Evolutionary conservation across 2,329 filamentous ascomycete genomes (phyloP), one percentile per base, ranked within the genome.

Genomic region (Hypoxylon sp.): DNA sequence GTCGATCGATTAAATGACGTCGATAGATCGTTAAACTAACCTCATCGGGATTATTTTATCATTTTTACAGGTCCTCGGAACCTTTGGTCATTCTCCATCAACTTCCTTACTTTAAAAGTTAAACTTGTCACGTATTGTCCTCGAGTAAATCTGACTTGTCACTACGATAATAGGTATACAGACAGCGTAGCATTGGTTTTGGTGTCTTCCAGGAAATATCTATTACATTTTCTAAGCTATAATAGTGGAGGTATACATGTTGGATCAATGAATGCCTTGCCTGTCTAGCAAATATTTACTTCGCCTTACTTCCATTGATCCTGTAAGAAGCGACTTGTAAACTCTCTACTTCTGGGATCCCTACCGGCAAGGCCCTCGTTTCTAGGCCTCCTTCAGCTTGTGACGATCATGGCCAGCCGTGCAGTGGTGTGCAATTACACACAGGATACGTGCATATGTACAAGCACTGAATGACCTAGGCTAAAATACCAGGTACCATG

Each of bases 401-500:
- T 56, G 23, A 21, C 34, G 28, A 58, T 50, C 52, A 51, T 38
- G 28, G 38, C 49, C 49, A 63, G 50, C 49, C 43, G 43, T 19
- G 41, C 7, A 28, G n/a, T 64, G n/a, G 28, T 52, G 23, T 46
- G 50, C 41, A 46, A 61, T 49, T 46, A 36, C 49, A 28, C 51
- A 57, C 17, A 63, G 52, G 25, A 51, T 63, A 60, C 45, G 34
- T 63, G 53, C 55, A 60, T 63, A 66, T 63, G 45, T 55, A 52
- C 45, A 45, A 32, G 28, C 28, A 30, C 28, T 9, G 43, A 55
- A 28, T n/a, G 14, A 3, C 45, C 52, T 28, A 68, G 66, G 66
- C 66, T 65, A 60, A 68, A 68, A 43, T 63, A 53, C 65, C 48
- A 58, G 23, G 51, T 64, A 61, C 57, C 50, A n/a, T n/a, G n/a